Conservation (phyloP, 768 basidiomycete species). For the Mycena amicta region DNA sequence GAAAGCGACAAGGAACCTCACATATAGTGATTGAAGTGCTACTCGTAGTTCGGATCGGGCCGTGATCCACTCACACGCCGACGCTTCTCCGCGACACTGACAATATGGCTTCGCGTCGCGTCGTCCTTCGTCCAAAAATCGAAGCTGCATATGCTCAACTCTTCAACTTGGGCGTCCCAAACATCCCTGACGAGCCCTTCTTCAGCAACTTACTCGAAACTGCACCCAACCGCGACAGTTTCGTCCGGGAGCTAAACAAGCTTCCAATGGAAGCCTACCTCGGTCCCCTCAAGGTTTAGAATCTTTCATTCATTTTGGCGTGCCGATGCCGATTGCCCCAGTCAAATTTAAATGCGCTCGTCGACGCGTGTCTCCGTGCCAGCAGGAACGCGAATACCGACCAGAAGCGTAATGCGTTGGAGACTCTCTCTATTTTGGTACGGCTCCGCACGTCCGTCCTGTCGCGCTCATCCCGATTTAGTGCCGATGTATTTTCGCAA, state of each 20-base stretch:
- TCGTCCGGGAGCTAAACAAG: conserved; percentile 5
- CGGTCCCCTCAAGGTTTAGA: conserved; percentile 17
- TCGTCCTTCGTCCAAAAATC: background rate
- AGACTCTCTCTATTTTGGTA: conserved; percentile 51
- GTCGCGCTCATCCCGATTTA: background rate
- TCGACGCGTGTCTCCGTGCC: conserved; percentile 47
- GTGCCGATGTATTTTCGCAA: conserved; percentile 49
- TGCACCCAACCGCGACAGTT: background rate
- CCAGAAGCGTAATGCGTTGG: conserved; percentile 48
- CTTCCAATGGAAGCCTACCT: conserved; percentile 17
- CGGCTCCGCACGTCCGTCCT: background rate
- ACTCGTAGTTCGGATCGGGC: too few species aligned
- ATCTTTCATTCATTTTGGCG: background rate
- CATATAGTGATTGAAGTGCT: too few species aligned
- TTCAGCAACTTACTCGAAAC: background rate
- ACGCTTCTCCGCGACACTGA: too few species aligned
- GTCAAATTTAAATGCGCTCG: conserved; percentile 40
- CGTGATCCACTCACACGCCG: too few species aligned
- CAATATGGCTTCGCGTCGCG: too few species aligned
- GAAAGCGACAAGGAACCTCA: too few species aligned
- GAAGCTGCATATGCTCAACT: background rate
- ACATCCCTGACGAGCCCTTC: background rate
- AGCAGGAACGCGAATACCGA: conserved; percentile 37
- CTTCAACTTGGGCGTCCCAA: background rate
- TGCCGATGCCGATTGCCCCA: background rate